Evolutionary conservation across 306 rosid genomes (phyloP).

Genomic region (Glycine latifolia): DNA sequence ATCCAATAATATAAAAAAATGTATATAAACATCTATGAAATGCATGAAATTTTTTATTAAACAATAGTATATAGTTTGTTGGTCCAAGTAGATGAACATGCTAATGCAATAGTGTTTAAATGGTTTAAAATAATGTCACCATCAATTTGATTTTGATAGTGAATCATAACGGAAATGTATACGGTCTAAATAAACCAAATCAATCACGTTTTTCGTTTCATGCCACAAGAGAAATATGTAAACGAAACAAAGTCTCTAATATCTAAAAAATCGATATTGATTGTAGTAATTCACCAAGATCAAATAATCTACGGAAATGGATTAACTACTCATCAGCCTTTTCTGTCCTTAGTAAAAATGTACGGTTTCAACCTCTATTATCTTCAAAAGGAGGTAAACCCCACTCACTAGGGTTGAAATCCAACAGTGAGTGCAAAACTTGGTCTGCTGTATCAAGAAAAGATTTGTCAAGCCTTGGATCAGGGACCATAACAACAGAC

Average conservation of each 20-base stretch:
- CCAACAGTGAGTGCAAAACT: conserved; percentile 77
- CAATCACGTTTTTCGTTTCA: conserved; percentile 14
- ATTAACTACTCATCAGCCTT: conserved; percentile 20
- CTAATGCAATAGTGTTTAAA: background rate
- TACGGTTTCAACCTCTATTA: conserved; percentile 49
- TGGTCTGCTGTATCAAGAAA: conserved; percentile 72
- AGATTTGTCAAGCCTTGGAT: conserved; percentile 84
- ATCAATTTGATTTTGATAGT: background rate
- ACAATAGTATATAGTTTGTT: background rate
- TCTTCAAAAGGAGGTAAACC: conserved; percentile 87
- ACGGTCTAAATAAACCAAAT: background rate
- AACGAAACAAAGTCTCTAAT: too few relatives aligned
- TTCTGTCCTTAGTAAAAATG: conserved; percentile 29
- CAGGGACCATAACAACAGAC: conserved; percentile 90
- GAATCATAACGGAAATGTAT: background rate
- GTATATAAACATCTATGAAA: background rate
- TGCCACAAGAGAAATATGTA: background rate
- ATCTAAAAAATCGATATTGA: background rate
- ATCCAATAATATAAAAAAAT: background rate
- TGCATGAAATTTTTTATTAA: background rate
- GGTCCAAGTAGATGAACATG: background rate
- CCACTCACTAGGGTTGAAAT: conserved; percentile 87
- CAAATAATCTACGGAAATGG: conserved; percentile 22
- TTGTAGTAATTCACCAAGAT: background rate
- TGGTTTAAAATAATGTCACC: background rate